Percentiles rank a stretch among this genome's conserved stretches.
Evolutionary conservation across 78 protist genomes (phyloP).

Genomic region (Parvularia atlantis): DNA sequence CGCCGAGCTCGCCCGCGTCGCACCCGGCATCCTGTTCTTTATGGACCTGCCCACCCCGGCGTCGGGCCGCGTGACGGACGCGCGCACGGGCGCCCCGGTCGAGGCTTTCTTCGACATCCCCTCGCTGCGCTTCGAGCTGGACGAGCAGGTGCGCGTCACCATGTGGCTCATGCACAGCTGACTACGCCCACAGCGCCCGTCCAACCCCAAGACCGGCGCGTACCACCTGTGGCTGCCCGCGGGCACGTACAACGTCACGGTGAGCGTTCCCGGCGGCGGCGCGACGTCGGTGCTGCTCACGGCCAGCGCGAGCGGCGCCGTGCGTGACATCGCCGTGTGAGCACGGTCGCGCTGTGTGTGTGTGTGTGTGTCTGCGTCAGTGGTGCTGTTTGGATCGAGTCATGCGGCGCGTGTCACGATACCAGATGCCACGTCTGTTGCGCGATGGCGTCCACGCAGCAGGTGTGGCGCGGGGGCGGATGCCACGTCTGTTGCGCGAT

Average conservation of each 20-base stretch:
- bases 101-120: not conserved
- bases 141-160: not conserved
- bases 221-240: not conserved
- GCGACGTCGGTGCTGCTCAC: too few relatives aligned
- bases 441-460: too few relatives aligned
- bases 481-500: too few relatives aligned
- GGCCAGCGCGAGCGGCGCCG: too few relatives aligned
- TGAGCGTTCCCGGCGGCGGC: too few relatives aligned
- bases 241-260: not conserved
- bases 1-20: not conserved
- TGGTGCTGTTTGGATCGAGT: too few relatives aligned
- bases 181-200: not conserved
- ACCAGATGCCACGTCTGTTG: too few relatives aligned
- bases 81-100: not conserved
- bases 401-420: too few relatives aligned
- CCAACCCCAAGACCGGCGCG: not conserved
- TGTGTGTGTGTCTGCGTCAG: too few relatives aligned
- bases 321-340: too few relatives aligned
- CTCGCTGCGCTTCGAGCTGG: not conserved
- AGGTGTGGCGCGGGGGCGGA: too few relatives aligned
- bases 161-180: not conserved
- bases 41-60: not conserved
- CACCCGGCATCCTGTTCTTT: not conserved
- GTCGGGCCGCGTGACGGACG: not conserved
- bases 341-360: too few relatives aligned